These are phyloP conservation scores for Bisporella sp. DNA, from an alignment of 2,329 filamentous ascomycete genomes.

Conservation along the genomic window DNA sequence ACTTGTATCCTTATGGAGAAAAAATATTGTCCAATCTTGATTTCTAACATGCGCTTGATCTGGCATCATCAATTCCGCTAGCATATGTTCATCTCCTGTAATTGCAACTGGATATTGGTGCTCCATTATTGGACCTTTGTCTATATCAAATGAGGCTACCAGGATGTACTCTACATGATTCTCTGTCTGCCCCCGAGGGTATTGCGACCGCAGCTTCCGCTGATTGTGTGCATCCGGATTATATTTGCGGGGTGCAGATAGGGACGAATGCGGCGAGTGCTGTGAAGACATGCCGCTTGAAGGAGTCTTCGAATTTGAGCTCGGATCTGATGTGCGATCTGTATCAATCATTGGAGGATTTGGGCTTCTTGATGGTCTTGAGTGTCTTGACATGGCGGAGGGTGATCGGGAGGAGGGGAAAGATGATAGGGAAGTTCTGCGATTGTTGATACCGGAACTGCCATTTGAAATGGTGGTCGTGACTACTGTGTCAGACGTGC, in stretches of 20 bases:
- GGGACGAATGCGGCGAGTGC: constrained; percentile 40
- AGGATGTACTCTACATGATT: constrained; percentile 99
- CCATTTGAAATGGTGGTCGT: constrained; percentile 26
- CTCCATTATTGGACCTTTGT: constrained; percentile 94
- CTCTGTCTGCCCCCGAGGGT: constrained; percentile 65
- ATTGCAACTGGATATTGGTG: constrained; percentile 95
- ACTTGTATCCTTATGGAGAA: constrained; percentile 89
- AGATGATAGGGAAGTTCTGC: constrained; percentile 55
- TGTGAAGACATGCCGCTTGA: constrained; percentile 52
- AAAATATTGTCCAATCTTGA: constrained; percentile 99
- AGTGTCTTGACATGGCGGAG: constrained; percentile 47
- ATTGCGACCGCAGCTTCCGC: constrained; percentile 63
- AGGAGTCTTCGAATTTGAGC: constrained; percentile 52
- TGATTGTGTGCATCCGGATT: constrained; percentile 44
- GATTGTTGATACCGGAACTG: constrained; percentile 23
- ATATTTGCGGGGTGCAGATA: constrained; percentile 44
- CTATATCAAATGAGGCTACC: constrained; percentile 95
- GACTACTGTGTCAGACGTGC: constrained; percentile 25
- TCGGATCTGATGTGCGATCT: constrained; percentile 51
- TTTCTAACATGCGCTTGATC: constrained; percentile 92
- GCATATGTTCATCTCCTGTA: constrained; percentile 94
- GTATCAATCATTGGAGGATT: constrained; percentile 40
- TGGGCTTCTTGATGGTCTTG: constrained; percentile 48
- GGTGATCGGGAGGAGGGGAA: constrained; percentile 51
- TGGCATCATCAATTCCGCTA: constrained; percentile 96